Conservation (phyloP, 495 filamentous ascomycete species). For the Penicillium egyptiacum region DNA sequence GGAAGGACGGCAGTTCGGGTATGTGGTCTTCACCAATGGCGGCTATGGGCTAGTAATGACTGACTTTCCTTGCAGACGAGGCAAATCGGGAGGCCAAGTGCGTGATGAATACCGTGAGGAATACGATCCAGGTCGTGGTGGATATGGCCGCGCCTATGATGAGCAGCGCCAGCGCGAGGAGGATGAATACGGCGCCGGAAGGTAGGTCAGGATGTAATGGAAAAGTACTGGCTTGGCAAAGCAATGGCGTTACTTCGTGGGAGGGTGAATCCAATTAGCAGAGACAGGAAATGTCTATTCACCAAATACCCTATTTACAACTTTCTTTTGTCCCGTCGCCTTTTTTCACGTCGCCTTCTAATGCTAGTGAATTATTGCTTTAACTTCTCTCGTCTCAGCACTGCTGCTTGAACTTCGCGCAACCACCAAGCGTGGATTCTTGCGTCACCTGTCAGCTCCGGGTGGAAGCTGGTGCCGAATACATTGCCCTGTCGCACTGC, state of each 20-base stretch:
- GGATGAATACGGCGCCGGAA: slow-evolving; percentile 53
- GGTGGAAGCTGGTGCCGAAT: slow-evolving; percentile 95
- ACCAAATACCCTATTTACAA: slow-evolving; percentile 32
- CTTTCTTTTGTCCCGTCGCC: slow-evolving; percentile 16
- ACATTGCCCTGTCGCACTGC: slow-evolving; percentile 92
- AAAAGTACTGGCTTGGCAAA: slow-evolving; percentile 25
- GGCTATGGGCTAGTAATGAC: not conserved
- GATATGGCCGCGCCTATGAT: slow-evolving; percentile 68
- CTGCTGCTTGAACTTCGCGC: slow-evolving; percentile 58
- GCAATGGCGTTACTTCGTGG: slow-evolving; percentile 36
- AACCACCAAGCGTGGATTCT: slow-evolving; percentile 97
- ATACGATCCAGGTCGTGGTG: slow-evolving; percentile 91
- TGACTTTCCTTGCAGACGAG: slow-evolving; percentile 49
- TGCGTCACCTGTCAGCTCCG: slow-evolving; percentile 85
- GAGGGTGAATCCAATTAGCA: slow-evolving; percentile 25
- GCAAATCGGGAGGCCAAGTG: slow-evolving; percentile 95
- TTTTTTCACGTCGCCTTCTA: slow-evolving; percentile 17
- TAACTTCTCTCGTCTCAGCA: slow-evolving; percentile 31
- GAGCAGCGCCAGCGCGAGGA: slow-evolving; percentile 62
- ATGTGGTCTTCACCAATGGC: slow-evolving; percentile 20
- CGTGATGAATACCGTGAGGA: slow-evolving; percentile 97
- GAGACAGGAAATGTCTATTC: slow-evolving; percentile 28
- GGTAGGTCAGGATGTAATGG: slow-evolving; percentile 32
- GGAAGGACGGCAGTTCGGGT: slow-evolving; percentile 94
- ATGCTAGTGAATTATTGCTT: slow-evolving; percentile 21